Percentiles rank a stretch among this genome's conserved stretches.
phyloP scores from a whole-genome alignment of 2,329 filamentous ascomycete genomes.

The Ophiocordyceps robertsii region DNA sequence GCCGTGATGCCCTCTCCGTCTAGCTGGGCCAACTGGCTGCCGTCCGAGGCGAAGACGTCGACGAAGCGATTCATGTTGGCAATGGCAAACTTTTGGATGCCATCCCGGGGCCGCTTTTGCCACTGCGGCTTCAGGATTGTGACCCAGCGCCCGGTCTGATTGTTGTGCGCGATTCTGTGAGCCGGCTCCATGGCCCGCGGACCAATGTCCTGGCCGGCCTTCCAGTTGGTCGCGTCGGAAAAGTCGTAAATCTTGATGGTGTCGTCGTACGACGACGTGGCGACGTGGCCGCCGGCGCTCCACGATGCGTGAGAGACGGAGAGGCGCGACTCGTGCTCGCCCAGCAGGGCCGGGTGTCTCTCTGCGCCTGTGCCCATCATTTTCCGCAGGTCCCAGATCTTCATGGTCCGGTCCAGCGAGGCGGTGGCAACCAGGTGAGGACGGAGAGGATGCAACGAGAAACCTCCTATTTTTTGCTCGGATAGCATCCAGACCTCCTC shows the following conservation, averaged over 20 bases:
- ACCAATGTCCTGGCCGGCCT: constrained; percentile 40
- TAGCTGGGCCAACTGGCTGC: constrained; percentile 77
- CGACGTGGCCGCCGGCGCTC: constrained; percentile 72
- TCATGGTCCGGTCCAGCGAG: constrained; percentile 76
- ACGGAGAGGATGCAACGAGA: constrained; percentile 66
- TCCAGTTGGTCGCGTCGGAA: constrained; percentile 45
- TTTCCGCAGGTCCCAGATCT: constrained; percentile 84
- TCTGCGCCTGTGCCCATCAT: constrained; percentile 50
- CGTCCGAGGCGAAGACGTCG: constrained; percentile 71
- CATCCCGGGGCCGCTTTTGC: constrained; percentile 67
- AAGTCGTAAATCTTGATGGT: constrained; percentile 89
- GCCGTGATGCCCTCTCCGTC: constrained; percentile 86
- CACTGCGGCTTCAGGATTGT: constrained; percentile 75
- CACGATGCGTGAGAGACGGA: constrained; percentile 90
- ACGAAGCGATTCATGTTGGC: constrained; percentile 98
- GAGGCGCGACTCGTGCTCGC: constrained; percentile 67
- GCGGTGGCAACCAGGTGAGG: constrained; percentile 81
- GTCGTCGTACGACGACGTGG: constrained; percentile 89
- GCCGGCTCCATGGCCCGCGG: constrained; percentile 55
- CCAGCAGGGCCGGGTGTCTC: constrained; percentile 55
- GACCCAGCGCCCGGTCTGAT: constrained; percentile 91
- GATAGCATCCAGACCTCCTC: constrained; percentile 62
- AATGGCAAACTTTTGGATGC: constrained; percentile 77
- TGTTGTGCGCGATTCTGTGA: constrained; percentile 69
- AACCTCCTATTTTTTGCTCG: constrained; percentile 93